Evolutionary conservation across 78 protist species (phyloP).

Genomic region (Dictyostelium capitatum): DNA sequence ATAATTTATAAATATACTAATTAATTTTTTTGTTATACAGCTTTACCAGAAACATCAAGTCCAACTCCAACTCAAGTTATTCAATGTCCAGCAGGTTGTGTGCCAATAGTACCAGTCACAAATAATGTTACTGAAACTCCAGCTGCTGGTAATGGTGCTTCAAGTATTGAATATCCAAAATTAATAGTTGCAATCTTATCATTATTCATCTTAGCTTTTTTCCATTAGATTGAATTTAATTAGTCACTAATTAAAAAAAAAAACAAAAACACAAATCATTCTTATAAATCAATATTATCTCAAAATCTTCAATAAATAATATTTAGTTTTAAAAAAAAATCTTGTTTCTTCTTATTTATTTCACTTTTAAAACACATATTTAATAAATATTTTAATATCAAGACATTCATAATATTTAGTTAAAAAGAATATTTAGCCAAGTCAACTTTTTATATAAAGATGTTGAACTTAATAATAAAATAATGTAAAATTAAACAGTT

Average conservation of each 20-base stretch:
- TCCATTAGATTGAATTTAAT: conserved; percentile 27
- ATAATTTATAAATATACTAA: not conserved
- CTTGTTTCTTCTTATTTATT: not conserved
- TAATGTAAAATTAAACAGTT: too few species aligned
- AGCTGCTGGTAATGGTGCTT: conserved; percentile 44
- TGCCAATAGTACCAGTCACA: not conserved
- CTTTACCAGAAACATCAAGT: not conserved
- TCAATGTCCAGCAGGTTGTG: conserved; percentile 10
- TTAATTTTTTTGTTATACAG: not conserved
- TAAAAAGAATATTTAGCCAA: too few species aligned
- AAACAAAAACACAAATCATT: not conserved
- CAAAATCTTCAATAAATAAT: not conserved
- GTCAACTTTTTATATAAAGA: too few species aligned
- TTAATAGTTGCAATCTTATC: conserved; percentile 49
- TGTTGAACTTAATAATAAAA: too few species aligned
- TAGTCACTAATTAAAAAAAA: too few species aligned
- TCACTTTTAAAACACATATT: too few species aligned
- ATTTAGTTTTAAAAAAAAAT: not conserved
- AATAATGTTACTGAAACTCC: conserved; percentile 27
- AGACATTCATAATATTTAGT: too few species aligned
- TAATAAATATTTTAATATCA: too few species aligned
- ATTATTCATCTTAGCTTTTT: conserved; percentile 42
- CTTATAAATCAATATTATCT: not conserved
- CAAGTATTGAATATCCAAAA: conserved; percentile 14
- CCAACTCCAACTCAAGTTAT: not conserved